A percentile compares a stretch with the other conserved stretches of the same genome.
These are phyloP conservation scores for Aspergillus asperescens DNA, from an alignment of 495 filamentous ascomycete genomes.

Conservation along the genomic window DNA sequence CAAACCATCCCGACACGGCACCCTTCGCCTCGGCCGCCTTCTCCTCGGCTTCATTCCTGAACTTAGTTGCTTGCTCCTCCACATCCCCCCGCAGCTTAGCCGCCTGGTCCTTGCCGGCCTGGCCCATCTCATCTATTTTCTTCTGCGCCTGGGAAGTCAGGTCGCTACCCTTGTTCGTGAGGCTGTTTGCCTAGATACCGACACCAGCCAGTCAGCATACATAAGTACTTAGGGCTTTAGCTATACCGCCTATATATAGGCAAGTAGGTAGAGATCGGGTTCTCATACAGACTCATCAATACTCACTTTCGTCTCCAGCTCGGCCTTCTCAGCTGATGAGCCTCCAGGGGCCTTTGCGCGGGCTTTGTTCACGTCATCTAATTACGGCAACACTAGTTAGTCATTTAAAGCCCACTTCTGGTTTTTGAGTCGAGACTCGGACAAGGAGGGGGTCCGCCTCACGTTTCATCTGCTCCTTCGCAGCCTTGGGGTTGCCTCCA, in stretches of 20 bases:
- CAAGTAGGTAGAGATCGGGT: background rate
- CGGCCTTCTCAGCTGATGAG: constrained; percentile 46
- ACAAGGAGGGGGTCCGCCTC: constrained; percentile 26
- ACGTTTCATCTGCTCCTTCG: constrained; percentile 81
- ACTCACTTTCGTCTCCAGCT: constrained; percentile 47
- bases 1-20: constrained; percentile 74
- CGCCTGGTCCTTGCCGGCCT: constrained; percentile 43
- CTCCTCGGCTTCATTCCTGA: constrained; percentile 37
- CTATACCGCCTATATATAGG: too few species aligned
- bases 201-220: background rate
- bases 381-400: background rate
- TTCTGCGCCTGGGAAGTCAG: constrained; percentile 42
- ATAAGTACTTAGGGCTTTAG: background rate
- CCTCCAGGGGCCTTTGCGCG: constrained; percentile 49
- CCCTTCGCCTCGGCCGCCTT: constrained; percentile 74
- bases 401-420: background rate
- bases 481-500: constrained; percentile 74
- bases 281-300: constrained; percentile 52
- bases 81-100: constrained; percentile 32
- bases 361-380: constrained; percentile 59
- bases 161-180: constrained; percentile 51
- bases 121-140: constrained; percentile 65
- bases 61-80: constrained; percentile 34
- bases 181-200: constrained; percentile 51
- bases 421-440: background rate